Conservation (phyloP, 495 filamentous ascomycete species). For the Hypoxylon crocopeplum region DNA sequence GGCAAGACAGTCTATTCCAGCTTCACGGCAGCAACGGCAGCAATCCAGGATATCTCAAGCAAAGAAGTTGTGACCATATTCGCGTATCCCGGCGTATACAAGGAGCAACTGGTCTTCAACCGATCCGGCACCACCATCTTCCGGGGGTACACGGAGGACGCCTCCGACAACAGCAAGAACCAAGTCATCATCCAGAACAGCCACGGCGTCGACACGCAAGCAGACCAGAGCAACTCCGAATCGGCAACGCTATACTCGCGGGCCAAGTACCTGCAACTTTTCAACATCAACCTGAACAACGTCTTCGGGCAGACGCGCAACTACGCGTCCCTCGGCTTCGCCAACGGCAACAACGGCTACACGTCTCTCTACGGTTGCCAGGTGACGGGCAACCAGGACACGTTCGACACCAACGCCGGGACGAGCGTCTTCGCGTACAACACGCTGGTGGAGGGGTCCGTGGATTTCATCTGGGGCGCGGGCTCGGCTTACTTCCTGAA, state of each 20-base stretch:
- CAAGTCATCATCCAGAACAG: conserved; percentile 35
- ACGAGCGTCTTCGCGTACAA: conserved; percentile 34
- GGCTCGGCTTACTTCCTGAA: conserved; percentile 41
- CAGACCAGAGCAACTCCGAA: conserved; percentile 38
- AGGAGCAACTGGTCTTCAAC: conserved; percentile 42
- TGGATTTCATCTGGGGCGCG: conserved; percentile 42
- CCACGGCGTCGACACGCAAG: conserved; percentile 37
- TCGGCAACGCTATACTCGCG: conserved; percentile 37
- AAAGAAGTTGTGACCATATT: conserved; percentile 33
- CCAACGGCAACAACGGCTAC: conserved; percentile 36
- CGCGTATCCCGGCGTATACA: conserved; percentile 40
- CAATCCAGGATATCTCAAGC: conserved; percentile 11
- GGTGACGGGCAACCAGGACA: conserved; percentile 35
- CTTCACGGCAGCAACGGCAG: conserved; percentile 22
- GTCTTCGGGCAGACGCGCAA: conserved; percentile 29
- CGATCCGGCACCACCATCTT: conserved; percentile 41
- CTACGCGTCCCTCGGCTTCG: conserved; percentile 40
- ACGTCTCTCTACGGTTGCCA: conserved; percentile 36
- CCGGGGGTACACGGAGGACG: conserved; percentile 36
- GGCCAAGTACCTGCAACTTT: conserved; percentile 23
- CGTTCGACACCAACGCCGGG: conserved; percentile 22
- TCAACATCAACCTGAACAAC: conserved; percentile 38
- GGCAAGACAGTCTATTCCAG: conserved; percentile 37
- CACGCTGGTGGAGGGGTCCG: conserved; percentile 30
- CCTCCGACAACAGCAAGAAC: conserved; percentile 32